Conservation (phyloP, 768 basidiomycete genomes). For the Lentinula raphanica region DNA sequence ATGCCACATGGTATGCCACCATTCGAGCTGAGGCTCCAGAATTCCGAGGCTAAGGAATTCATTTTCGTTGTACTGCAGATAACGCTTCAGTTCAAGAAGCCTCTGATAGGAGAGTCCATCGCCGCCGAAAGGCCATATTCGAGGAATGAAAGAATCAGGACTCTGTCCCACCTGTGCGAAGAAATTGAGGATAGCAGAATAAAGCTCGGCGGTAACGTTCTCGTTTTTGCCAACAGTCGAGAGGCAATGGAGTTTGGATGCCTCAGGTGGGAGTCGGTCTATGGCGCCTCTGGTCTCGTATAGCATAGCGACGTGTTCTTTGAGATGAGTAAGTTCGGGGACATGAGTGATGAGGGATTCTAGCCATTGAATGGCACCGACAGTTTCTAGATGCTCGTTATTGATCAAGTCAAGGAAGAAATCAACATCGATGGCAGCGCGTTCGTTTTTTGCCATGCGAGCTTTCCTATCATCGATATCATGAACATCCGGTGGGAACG, state of each 20-base stretch:
- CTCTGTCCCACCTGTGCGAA: conserved; percentile 26
- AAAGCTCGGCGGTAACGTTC: conserved; percentile 21
- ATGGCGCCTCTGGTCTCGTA: conserved; percentile 19
- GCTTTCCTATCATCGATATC: conserved; percentile 17
- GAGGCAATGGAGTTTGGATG: conserved; percentile 22
- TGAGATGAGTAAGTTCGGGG: conserved; percentile 17
- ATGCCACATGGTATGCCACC: conserved; percentile 27
- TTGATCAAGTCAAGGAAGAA: conserved; percentile 19
- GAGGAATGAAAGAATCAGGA: conserved; percentile 13
- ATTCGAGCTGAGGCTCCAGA: conserved; percentile 20
- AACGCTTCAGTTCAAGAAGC: conserved; percentile 17
- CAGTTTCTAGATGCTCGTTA: conserved; percentile 16
- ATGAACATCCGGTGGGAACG: conserved; percentile 13
- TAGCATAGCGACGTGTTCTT: conserved; percentile 15
- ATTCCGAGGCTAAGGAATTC: conserved; percentile 15
- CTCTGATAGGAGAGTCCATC: conserved; percentile 33
- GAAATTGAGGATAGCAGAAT: conserved; percentile 27
- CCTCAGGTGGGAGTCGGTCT: conserved; percentile 3
- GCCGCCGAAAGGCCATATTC: conserved; percentile 24
- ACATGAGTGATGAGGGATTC: conserved; percentile 19
- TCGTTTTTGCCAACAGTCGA: conserved; percentile 24
- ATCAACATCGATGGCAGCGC: conserved; percentile 16
- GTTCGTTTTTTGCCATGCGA: conserved; percentile 3
- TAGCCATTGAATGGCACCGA: conserved; percentile 25
- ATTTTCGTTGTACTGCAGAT: conserved; percentile 22